Evolutionary conservation across 2,329 filamentous ascomycete species (phyloP).

Genomic region (Cladosporium oxysporum): DNA sequence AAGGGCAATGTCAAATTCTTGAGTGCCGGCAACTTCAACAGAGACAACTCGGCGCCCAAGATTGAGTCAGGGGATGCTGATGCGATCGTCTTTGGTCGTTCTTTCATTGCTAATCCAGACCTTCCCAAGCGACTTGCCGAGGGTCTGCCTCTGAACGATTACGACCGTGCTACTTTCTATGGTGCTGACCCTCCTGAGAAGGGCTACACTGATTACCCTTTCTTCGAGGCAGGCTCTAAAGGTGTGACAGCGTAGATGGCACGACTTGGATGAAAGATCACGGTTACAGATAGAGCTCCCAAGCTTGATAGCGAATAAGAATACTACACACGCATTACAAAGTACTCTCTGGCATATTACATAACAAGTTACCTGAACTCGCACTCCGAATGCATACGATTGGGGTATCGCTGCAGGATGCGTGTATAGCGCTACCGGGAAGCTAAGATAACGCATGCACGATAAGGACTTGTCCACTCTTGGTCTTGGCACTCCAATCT

Average conservation of each 20-base stretch:
- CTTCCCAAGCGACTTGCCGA: slow-evolving; percentile 46
- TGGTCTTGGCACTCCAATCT: background rate
- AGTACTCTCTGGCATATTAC: background rate
- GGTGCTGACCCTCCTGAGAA: slow-evolving; percentile 28
- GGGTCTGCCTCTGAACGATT: slow-evolving; percentile 42
- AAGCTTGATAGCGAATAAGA: background rate
- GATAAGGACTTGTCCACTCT: slow-evolving; percentile 1
- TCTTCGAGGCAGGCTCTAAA: slow-evolving; percentile 23
- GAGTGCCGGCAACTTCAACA: slow-evolving; percentile 44
- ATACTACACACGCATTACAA: background rate
- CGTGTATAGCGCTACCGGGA: background rate
- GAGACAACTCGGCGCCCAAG: slow-evolving; percentile 39
- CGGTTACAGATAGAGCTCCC: background rate
- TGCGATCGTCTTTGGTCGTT: slow-evolving; percentile 50
- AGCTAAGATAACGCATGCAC: slow-evolving; percentile 1
- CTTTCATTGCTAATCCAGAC: slow-evolving; percentile 52
- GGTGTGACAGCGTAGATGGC: background rate
- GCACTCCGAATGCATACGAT: background rate
- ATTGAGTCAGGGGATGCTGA: slow-evolving; percentile 45
- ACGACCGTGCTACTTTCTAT: slow-evolving; percentile 49
- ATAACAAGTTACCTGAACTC: background rate
- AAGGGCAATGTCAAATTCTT: slow-evolving; percentile 37
- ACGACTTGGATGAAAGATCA: background rate
- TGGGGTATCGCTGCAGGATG: background rate
- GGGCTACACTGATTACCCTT: slow-evolving; percentile 45